Conservation (phyloP, 1,284 basidiomycete species). For the Sanguinoderma infundibulare region DNA sequence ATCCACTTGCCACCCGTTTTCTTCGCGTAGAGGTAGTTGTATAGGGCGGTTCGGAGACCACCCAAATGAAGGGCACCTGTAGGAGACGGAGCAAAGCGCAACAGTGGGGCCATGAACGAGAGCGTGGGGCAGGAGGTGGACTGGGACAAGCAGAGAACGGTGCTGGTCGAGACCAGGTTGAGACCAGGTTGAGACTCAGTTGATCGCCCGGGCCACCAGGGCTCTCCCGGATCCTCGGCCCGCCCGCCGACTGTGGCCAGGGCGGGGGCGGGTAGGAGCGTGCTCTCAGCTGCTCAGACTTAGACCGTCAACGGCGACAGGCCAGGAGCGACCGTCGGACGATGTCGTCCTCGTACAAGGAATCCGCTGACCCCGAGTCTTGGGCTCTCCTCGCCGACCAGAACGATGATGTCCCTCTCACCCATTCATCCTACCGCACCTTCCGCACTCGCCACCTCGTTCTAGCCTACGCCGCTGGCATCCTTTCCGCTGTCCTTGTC, state of each 20-base stretch:
- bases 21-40: slow-evolving; percentile 88
- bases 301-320: background rate
- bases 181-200: too few relatives aligned
- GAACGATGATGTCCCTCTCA: slow-evolving; percentile 1
- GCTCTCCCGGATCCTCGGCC: background rate
- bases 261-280: too few relatives aligned
- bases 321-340: too few relatives aligned
- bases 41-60: slow-evolving; percentile 93
- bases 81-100: slow-evolving; percentile 97
- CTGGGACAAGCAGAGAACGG: background rate
- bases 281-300: too few relatives aligned
- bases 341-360: slow-evolving; percentile 22
- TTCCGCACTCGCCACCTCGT: slow-evolving; percentile 20
- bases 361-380: slow-evolving; percentile 20
- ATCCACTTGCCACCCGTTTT: slow-evolving; percentile 89
- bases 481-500: slow-evolving; percentile 25
- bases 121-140: too few relatives aligned
- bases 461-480: slow-evolving; percentile 22
- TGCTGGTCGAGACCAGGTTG: too few relatives aligned
- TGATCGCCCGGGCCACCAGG: too few relatives aligned
- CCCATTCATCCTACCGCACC: slow-evolving; percentile 5
- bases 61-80: slow-evolving; percentile 95
- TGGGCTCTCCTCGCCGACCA: slow-evolving; percentile 22
- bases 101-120: slow-evolving; percentile 35
- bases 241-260: background rate